These are phyloP conservation scores for Elasticomyces elasticus DNA, from an alignment of 495 filamentous ascomycete genomes.

Conservation along the genomic window DNA sequence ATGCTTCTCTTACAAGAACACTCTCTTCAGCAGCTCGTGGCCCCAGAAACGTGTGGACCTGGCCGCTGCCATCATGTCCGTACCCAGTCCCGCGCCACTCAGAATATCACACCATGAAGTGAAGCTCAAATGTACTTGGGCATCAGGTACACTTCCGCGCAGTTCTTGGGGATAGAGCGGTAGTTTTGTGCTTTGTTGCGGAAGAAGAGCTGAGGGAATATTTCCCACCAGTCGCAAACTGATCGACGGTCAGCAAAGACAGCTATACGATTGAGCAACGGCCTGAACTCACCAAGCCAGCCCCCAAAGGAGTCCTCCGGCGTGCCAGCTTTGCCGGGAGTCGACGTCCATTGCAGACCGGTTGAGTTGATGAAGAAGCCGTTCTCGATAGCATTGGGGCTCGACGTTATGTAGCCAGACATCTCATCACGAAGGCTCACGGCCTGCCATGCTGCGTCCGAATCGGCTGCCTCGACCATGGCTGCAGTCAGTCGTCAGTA, in stretches of 20 bases:
- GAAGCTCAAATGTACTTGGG: constrained; percentile 10
- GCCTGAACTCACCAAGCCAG: constrained; percentile 2
- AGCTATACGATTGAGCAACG: background rate
- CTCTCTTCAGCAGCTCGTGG: too few species aligned
- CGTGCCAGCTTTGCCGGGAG: background rate
- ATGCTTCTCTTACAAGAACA: too few species aligned
- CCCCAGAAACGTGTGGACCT: too few species aligned
- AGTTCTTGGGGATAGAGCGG: background rate
- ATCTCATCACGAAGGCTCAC: constrained; percentile 4
- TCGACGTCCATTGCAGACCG: constrained; percentile 8
- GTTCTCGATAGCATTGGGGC: background rate
- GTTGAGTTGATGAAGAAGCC: constrained; percentile 15
- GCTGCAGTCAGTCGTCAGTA: background rate
- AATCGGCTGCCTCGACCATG: constrained; percentile 1
- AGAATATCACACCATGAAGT: too few species aligned
- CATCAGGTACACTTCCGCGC: constrained; percentile 10
- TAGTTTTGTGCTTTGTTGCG: background rate
- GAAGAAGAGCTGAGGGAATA: constrained; percentile 11
- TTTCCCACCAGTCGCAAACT: constrained; percentile 14
- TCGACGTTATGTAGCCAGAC: background rate
- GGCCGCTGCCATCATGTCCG: too few species aligned
- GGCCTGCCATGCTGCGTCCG: constrained; percentile 8
- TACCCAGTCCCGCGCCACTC: too few species aligned
- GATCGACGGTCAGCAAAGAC: background rate
- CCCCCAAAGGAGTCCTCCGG: constrained; percentile 1